Percentiles rank a stretch among this genome's conserved stretches.
Evolutionary conservation across 768 basidiomycete genomes (phyloP).

Genomic region (Gautieria morchelliformis): DNA sequence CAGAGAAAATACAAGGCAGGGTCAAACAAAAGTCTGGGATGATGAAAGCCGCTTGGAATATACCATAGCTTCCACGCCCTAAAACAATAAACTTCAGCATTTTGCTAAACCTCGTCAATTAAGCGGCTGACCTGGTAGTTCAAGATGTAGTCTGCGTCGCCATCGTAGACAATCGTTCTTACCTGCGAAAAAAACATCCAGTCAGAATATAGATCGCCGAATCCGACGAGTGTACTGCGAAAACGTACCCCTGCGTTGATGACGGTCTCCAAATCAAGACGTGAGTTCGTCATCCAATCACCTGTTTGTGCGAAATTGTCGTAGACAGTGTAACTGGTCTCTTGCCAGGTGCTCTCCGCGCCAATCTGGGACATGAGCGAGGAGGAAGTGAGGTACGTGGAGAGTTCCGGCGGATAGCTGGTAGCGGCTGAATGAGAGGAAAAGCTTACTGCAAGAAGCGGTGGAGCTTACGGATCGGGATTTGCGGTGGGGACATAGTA

Average conservation of each 20-base stretch:
- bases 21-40: not conserved
- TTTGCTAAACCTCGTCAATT: constrained; percentile 25
- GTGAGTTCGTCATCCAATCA: constrained; percentile 48
- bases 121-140: not conserved
- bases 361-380: constrained; percentile 26
- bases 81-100: constrained; percentile 33
- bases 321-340: constrained; percentile 34
- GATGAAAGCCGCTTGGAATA: not conserved
- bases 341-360: constrained; percentile 33
- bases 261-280: constrained; percentile 43
- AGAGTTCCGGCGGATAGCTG: constrained; percentile 36
- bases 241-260: constrained; percentile 42
- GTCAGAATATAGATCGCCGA: not conserved
- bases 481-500: constrained; percentile 37
- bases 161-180: constrained; percentile 43
- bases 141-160: constrained; percentile 39
- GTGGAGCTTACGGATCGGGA: constrained; percentile 26
- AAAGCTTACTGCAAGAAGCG: not conserved
- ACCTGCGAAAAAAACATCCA: not conserved
- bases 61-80: constrained; percentile 52
- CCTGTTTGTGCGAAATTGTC: constrained; percentile 37
- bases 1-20: not conserved
- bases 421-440: not conserved
- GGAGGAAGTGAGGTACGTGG: constrained; percentile 18
- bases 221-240: not conserved